Evolutionary conservation across 2,329 filamentous ascomycete genomes (phyloP).

Genomic region (Diplodia seriata): DNA sequence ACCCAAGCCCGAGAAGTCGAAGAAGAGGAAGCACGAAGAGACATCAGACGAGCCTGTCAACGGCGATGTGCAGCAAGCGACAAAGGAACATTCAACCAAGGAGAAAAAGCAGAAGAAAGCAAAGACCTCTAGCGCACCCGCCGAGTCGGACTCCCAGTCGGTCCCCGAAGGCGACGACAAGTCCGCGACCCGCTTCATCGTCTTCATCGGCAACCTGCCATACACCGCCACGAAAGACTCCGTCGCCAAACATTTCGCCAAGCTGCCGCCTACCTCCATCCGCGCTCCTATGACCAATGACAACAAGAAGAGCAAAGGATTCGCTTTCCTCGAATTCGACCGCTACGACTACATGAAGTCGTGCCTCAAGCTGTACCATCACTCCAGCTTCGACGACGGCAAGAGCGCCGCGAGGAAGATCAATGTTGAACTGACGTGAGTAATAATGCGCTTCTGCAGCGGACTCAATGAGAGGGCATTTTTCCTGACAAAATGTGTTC

Average conservation of each 20-base stretch:
- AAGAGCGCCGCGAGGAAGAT: conserved; percentile 73
- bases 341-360: conserved; percentile 90
- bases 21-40: conserved; percentile 34
- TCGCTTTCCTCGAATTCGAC: conserved; percentile 78
- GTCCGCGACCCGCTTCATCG: conserved; percentile 70
- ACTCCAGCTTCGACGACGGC: conserved; percentile 73
- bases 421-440: conserved; percentile 89
- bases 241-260: conserved; percentile 77
- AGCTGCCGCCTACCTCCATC: conserved; percentile 72
- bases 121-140: conserved; percentile 35
- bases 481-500: conserved; percentile 34
- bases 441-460: conserved; percentile 36
- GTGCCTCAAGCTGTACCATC: conserved; percentile 88
- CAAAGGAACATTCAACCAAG: conserved; percentile 30
- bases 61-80: conserved; percentile 31
- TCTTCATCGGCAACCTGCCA: conserved; percentile 90
- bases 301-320: conserved; percentile 48
- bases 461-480: neutral
- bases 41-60: conserved; percentile 26
- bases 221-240: conserved; percentile 76
- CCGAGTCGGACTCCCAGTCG: conserved; percentile 36
- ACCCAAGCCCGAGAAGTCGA: conserved; percentile 32
- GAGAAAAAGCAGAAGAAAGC: conserved; percentile 39
- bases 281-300: conserved; percentile 58
- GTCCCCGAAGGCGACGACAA: conserved; percentile 37